Evolutionary conservation across 1,284 basidiomycete genomes (phyloP).

Genomic region (Ganoderma sinense): DNA sequence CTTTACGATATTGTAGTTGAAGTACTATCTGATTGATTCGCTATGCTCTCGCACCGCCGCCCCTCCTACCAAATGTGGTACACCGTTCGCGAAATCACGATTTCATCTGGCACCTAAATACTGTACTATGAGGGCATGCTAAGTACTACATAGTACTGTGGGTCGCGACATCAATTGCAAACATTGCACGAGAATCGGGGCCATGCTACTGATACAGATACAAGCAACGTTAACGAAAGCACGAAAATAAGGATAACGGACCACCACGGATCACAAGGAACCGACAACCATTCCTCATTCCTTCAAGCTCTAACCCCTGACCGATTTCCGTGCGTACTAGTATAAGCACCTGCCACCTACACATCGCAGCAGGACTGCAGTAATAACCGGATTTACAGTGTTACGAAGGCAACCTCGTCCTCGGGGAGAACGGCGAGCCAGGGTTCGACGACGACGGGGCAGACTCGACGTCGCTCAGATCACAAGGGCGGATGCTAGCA

Average conservation of each 20-base stretch:
- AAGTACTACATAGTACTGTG: too few relatives aligned
- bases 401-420: background rate
- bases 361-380: background rate
- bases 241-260: background rate
- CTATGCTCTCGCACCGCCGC: too few relatives aligned
- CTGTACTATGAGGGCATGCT: too few relatives aligned
- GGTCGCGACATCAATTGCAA: too few relatives aligned
- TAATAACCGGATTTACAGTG: too few relatives aligned
- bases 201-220: background rate
- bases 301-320: background rate
- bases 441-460: background rate
- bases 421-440: slow-evolving; percentile 12
- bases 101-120: too few relatives aligned
- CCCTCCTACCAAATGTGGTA: too few relatives aligned
- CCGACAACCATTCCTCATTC: too few relatives aligned
- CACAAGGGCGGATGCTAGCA: background rate
- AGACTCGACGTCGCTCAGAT: background rate
- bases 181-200: background rate
- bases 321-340: background rate
- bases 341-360: background rate
- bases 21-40: too few relatives aligned
- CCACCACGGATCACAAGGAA: too few relatives aligned
- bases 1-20: too few relatives aligned
- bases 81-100: too few relatives aligned
- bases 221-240: background rate